Evolutionary conservation across 2,329 filamentous ascomycete species (phyloP), one percentile per base, ranked within the genome.

Genomic region (Pseudogymnoascus sp.): DNA sequence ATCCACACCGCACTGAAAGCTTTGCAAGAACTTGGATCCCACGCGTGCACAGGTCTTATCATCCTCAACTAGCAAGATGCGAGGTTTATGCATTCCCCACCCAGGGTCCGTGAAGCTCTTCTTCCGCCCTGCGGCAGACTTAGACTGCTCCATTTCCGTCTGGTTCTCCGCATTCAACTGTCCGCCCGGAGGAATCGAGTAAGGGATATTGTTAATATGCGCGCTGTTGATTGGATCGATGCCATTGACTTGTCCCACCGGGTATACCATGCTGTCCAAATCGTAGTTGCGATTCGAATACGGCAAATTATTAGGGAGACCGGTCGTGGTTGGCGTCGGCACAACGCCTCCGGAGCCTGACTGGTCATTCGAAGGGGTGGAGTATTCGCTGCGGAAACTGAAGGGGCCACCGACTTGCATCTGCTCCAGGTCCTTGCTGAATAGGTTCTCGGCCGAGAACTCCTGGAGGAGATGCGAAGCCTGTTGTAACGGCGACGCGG

Each of bases 201-300:
- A 97, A 0, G 92, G 91, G 61, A 97, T 95, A 72, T 96, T 96
- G 76, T 93, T 86, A 71, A 97, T 91, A 71, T 97, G 92, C 68
- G 97, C 92, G 68, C 90, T 88, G 71, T 93, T 92, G 81, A 96
- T 94, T 1, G 93, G 92, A 71, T 97, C 92, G 66, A 97, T 97
- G 60, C 92, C 92, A 66, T 95, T 90, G 0, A 88, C 94, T 66
- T 92, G 86, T 15, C 92, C 92, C 13, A 96, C 91, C 0, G 93
- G 92, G 71, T 97, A 97, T 8, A 97, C 92, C 60, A 95, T 83
- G 65, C 81, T 82, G 64, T 89, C 86, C 47, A 88, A 73, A 61
- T 88, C 85, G 54, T 81, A 75, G 39, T 80, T 73, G 63, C 79
- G 24, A 1, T 64, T 60, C 8, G 17, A 13, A 62, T 69, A 72